These are phyloP conservation scores for Avicennia marina DNA, from an alignment of 257 asterid genomes.

Conservation along the genomic window DNA sequence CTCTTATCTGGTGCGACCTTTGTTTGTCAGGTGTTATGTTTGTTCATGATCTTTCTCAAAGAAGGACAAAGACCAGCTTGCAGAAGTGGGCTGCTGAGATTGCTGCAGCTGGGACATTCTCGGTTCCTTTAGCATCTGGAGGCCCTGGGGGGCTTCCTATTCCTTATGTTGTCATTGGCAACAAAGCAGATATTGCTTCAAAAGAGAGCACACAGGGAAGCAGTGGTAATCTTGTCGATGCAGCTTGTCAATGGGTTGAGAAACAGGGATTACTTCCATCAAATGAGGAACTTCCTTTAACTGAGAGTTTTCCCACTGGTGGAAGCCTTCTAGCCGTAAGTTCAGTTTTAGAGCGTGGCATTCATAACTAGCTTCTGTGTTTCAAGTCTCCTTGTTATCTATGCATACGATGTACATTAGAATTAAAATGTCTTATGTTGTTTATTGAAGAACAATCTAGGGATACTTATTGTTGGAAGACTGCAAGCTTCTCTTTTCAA, in stretches of 20 bases:
- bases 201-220: slow-evolving; percentile 71
- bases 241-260: slow-evolving; percentile 98
- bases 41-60: slow-evolving; percentile 92
- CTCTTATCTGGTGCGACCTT: too few species aligned
- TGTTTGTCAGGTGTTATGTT: slow-evolving; percentile 66
- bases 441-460: too few species aligned
- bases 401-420: too few species aligned
- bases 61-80: slow-evolving; percentile 81
- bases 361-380: too few species aligned
- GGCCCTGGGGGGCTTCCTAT: slow-evolving; percentile 99
- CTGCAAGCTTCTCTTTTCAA: too few species aligned
- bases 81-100: slow-evolving; percentile 95
- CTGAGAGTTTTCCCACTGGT: slow-evolving; percentile 77
- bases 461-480: too few species aligned
- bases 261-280: slow-evolving; percentile 92
- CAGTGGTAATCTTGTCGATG: slow-evolving; percentile 95
- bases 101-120: slow-evolving; percentile 78
- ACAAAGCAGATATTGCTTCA: slow-evolving; percentile 80
- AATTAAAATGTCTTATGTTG: too few species aligned
- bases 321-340: slow-evolving; percentile 88
- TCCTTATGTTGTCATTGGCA: slow-evolving; percentile 83
- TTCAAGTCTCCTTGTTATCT: too few species aligned
- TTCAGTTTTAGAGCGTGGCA: slow-evolving; percentile 11
- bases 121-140: slow-evolving; percentile 87
- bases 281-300: slow-evolving; percentile 80